Evolutionary conservation across 345 rosid species (phyloP), one percentile per base, ranked within the genome.

Genomic region (Aegle marmelos): DNA sequence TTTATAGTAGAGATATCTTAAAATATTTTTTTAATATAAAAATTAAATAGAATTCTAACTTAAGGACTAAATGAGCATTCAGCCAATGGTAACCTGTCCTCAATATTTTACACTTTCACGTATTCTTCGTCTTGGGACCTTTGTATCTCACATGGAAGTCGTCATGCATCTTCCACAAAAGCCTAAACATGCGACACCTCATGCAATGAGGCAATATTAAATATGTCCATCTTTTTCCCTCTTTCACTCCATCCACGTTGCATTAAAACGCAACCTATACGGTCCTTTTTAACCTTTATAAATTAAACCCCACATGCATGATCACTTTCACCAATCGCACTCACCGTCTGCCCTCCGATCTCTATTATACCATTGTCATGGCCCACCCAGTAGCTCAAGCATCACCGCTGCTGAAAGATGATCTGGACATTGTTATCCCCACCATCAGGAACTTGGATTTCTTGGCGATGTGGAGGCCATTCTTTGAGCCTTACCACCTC

Each of bases 391-490:
- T 50, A n/a, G 24, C 65, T 1, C 77, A 80, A 1, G 30, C 24
- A 8, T 60, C 70, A 1, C 77, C 82, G 0, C 76, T 53, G 2
- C 36, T 84, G 57, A 78, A 81, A 68, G 84, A 84, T 72, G 84
- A 84, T 39, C 73, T 84, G 0, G 84, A 84, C 53, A 80, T 83
- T 2, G 86, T 83, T 2, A 84, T 79, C 33, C 87, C 87, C 25
- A 84, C 84, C 71, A 73, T 81, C 17, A 31, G 79, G 17, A 81
- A 79, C 79, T 81, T 84, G 11, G 85, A 79, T 7, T 84, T 84
- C 65, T 41, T 81, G 70, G 87, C 82, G 84, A 79, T 76, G 87
- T 84, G 87, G 87, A 79, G 83, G 64, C 87, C 83, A 3, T 79
- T 81, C 77, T 81, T 84, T 63, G 76, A 84, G 83, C 81, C 82